Evolutionary conservation across 2,329 filamentous ascomycete species (phyloP), one percentile per base, ranked within the genome.

Genomic region (Diatrype stigma): DNA sequence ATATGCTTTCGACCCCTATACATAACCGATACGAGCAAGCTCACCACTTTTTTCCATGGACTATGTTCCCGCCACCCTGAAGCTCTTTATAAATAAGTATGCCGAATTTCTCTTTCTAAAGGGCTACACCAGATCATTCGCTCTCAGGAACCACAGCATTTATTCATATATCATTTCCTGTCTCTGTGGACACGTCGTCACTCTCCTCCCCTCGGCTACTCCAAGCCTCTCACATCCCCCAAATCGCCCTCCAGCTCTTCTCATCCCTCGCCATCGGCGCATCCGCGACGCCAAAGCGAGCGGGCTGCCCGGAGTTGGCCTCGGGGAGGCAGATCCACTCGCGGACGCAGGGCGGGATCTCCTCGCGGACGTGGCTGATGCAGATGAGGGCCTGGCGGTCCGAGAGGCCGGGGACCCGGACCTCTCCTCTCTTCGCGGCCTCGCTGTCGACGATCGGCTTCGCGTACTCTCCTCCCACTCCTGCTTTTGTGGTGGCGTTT

Each of bases 311-410:
- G 1, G 82, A 82, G 48, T 86, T 87, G 3, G 86, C 78, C 68
- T 92, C 87, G 1, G 93, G 91, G 28, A 96, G 73, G 66, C 89
- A 92, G 47, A 97, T 76, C 87, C 89, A 97, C 65, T 95, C 84
- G 45, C 90, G 74, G 22, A 96, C 81, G 58, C 85, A 86, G 46
- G 86, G 85, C 0, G 94, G 94, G 10, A 97, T 88, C 69, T 99
- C 94, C 61, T 96, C 91, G 55, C 85, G 85, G 54, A 93, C 79
- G 71, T 99, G 94, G 54, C 90, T 94, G 53, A 97, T 93, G 56
- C 92, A 90, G n/a, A 97, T 80, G 49, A 99, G 72, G 1, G 91
- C 91, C 70, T 97, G 93, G 21, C 82, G 69, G 1, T 83, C 74
- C 2, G 78, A 77, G 50, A 96, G 69, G 0, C 90, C 90, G 1